Conservation (phyloP, 805 yeast genomes). For the Nakazawaea ernobii region DNA sequence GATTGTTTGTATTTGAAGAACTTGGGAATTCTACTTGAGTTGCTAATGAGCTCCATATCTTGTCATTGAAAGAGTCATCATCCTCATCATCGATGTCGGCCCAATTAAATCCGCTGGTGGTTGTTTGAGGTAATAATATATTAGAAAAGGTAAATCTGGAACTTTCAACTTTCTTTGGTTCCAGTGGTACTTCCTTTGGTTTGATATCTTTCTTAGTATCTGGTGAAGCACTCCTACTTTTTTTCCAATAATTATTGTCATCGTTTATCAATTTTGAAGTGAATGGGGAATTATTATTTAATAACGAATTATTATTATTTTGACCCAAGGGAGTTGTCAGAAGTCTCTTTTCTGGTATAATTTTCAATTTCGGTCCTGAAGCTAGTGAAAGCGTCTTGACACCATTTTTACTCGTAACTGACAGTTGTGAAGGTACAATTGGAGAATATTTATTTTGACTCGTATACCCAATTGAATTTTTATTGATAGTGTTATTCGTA, state of each 20-base stretch:
- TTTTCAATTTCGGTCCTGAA: constrained; percentile 10
- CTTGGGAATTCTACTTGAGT: neutral
- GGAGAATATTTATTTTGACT: neutral
- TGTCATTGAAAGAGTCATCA: constrained; percentile 10
- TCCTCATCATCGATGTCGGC: constrained; percentile 15
- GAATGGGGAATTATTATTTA: neutral
- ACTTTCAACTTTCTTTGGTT: constrained; percentile 5
- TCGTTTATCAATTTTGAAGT: constrained; percentile 1
- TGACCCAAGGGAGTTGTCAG: neutral
- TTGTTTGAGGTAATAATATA: constrained; percentile 1
- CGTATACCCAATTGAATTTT: neutral
- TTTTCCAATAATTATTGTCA: constrained; percentile 10
- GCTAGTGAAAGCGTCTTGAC: constrained; percentile 10
- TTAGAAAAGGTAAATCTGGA: constrained; percentile 10
- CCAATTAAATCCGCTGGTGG: constrained; percentile 15
- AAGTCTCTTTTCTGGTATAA: constrained; percentile 8
- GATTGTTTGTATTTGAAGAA: neutral
- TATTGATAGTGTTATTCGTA: neutral
- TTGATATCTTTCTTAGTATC: constrained; percentile 1
- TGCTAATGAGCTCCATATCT: constrained; percentile 4
- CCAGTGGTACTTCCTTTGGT: neutral
- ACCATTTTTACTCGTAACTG: neutral
- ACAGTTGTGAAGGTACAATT: neutral
- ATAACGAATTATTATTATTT: neutral
- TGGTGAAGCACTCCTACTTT: constrained; percentile 9